Conservation (phyloP, 164 flowering plant genomes). For the Liriodendron chinense region DNA sequence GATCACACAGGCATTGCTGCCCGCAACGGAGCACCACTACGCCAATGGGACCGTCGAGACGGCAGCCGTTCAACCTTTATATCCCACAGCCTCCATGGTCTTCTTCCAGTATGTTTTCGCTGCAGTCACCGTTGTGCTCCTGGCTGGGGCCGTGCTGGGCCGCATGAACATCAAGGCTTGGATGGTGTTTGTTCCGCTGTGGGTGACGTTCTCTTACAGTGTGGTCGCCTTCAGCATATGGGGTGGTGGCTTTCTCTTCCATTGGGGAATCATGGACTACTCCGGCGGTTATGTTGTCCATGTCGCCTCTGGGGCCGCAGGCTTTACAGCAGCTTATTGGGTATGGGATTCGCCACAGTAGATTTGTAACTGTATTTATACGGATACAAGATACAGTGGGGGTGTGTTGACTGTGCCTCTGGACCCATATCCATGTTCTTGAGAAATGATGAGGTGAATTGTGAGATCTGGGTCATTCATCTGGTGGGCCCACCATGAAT, state of each 20-base stretch:
- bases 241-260: constrained; percentile 35
- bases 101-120: constrained; percentile 31
- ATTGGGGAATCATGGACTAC: constrained; percentile 31
- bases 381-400: background rate
- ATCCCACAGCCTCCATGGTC: constrained; percentile 28
- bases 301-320: constrained; percentile 27
- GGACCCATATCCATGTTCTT: background rate
- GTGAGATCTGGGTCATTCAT: background rate
- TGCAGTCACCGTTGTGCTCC: constrained; percentile 26
- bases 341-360: constrained; percentile 1
- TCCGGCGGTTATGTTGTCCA: constrained; percentile 34
- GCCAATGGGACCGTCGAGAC: constrained; percentile 8
- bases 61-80: constrained; percentile 8
- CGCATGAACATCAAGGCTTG: constrained; percentile 36
- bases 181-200: constrained; percentile 34
- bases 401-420: background rate
- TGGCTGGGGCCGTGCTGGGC: constrained; percentile 30
- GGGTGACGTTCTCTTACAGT: constrained; percentile 31
- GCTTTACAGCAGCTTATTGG: constrained; percentile 35
- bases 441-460: background rate
- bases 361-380: too few relatives aligned
- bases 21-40: constrained; percentile 14
- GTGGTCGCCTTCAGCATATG: constrained; percentile 32
- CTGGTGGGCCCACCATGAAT: too few relatives aligned
- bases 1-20: constrained; percentile 11